phyloP scores from a whole-genome alignment of 257 asterid genomes.

The Verbascum thapsus region DNA sequence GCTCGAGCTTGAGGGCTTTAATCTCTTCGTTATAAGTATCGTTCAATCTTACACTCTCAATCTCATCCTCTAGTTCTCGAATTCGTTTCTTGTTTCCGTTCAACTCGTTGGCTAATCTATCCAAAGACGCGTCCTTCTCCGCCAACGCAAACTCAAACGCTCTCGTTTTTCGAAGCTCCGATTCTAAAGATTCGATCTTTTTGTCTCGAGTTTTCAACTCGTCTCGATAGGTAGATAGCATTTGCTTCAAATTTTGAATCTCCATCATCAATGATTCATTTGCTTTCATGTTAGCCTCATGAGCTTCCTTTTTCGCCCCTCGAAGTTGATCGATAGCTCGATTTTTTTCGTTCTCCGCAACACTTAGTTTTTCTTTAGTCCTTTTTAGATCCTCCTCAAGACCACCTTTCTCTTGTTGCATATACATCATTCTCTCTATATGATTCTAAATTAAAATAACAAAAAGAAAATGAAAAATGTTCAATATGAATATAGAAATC shows the following conservation, averaged over 20 bases:
- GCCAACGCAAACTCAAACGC: slow-evolving; percentile 39
- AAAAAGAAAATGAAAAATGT: not conserved
- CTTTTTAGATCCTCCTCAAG: slow-evolving; percentile 53
- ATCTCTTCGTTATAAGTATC: slow-evolving; percentile 17
- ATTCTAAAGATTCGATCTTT: slow-evolving; percentile 46
- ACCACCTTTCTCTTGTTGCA: slow-evolving; percentile 56
- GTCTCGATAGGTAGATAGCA: slow-evolving; percentile 37
- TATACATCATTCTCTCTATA: slow-evolving; percentile 30
- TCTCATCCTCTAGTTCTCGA: slow-evolving; percentile 56
- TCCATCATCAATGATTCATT: slow-evolving; percentile 34
- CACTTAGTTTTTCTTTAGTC: slow-evolving; percentile 42
- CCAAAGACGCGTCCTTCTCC: slow-evolving; percentile 41
- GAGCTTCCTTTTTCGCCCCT: slow-evolving; percentile 38
- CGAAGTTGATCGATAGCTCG: slow-evolving; percentile 43
- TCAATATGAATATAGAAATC: not conserved
- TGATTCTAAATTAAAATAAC: slow-evolving; percentile 32
- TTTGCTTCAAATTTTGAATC: slow-evolving; percentile 44
- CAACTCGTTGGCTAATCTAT: slow-evolving; percentile 44
- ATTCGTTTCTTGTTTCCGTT: slow-evolving; percentile 38
- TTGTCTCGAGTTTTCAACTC: slow-evolving; percentile 47
- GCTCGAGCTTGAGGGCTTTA: slow-evolving; percentile 32
- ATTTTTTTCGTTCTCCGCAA: slow-evolving; percentile 40
- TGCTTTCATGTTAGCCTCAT: slow-evolving; percentile 36
- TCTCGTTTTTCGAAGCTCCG: slow-evolving; percentile 38
- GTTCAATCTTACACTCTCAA: slow-evolving; percentile 31